A percentile compares a stretch with the other conserved stretches of the same genome.
Evolutionary conservation across 345 rosid species (phyloP).

Genomic region (Crucihimalaya himalaica): DNA sequence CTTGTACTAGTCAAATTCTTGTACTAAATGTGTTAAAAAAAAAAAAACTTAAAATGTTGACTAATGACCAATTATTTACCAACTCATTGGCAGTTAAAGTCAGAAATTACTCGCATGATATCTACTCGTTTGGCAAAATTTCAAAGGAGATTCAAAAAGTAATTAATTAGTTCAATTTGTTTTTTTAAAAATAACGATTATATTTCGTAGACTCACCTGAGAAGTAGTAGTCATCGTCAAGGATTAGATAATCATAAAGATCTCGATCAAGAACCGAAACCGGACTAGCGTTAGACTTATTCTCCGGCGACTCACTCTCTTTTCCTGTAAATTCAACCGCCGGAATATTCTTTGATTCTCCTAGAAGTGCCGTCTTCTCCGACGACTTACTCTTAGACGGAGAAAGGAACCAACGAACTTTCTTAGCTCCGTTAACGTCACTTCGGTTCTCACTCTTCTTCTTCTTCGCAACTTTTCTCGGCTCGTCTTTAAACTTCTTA

Average conservation of each 20-base stretch:
- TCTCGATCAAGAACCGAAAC: conserved; percentile 58
- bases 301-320: conserved; percentile 33
- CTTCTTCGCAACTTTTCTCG: conserved; percentile 44
- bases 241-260: conserved; percentile 44
- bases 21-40: background rate
- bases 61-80: background rate
- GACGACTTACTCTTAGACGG: conserved; percentile 37
- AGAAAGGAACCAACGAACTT: conserved; percentile 44
- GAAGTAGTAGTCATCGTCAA: conserved; percentile 40
- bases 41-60: conserved; percentile 17
- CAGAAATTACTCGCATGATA: background rate
- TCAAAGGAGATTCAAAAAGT: background rate
- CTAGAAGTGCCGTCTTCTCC: conserved; percentile 34
- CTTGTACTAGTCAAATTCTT: background rate
- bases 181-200: background rate
- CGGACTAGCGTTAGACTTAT: conserved; percentile 49
- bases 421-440: conserved; percentile 41
- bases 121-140: background rate
- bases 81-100: background rate
- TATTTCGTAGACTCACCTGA: conserved; percentile 47
- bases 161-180: background rate
- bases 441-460: conserved; percentile 37
- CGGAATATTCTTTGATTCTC: conserved; percentile 16
- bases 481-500: conserved; percentile 57
- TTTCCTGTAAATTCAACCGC: conserved; percentile 25